phyloP scores from a whole-genome alignment of 1,284 basidiomycete genomes.

The Ganoderma resinaceum region DNA sequence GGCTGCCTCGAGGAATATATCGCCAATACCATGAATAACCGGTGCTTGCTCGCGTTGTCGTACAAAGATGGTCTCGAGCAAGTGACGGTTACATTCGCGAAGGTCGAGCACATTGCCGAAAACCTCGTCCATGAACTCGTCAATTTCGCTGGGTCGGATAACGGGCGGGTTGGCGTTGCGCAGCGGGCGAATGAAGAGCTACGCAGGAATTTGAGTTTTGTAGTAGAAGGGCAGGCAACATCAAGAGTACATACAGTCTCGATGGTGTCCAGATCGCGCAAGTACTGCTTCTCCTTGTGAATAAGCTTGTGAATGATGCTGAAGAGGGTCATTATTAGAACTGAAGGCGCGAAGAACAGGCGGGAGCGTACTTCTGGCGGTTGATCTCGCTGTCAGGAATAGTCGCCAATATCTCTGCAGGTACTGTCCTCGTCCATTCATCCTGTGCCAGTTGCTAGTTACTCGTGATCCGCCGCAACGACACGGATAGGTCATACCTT shows the following conservation, averaged over 20 bases:
- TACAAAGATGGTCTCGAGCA: constrained; percentile 88
- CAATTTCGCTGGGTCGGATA: constrained; percentile 69
- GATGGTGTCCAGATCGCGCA: constrained; percentile 87
- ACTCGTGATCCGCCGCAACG: background rate
- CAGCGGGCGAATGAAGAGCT: constrained; percentile 85
- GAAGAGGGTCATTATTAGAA: constrained; percentile 9
- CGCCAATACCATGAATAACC: constrained; percentile 87
- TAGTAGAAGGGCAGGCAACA: no score
- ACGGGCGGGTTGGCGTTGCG: constrained; percentile 75
- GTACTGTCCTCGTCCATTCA: constrained; percentile 82
- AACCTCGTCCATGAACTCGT: constrained; percentile 86
- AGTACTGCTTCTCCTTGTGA: constrained; percentile 89
- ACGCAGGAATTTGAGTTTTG: constrained; percentile 14
- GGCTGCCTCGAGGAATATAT: constrained; percentile 89
- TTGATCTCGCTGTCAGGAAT: constrained; percentile 82
- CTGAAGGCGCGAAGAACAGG: background rate
- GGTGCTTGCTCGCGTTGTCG: constrained; percentile 89
- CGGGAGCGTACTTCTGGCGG: constrained; percentile 75
- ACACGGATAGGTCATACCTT: constrained; percentile 31
- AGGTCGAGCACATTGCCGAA: constrained; percentile 90
- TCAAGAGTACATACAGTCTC: constrained; percentile 60
- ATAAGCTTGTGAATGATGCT: constrained; percentile 95
- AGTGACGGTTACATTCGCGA: constrained; percentile 79
- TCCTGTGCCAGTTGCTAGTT: constrained; percentile 41
- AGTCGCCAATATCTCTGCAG: constrained; percentile 68